A percentile compares a stretch with the other conserved stretches of the same genome.
These are phyloP conservation scores for Hygrophorus pudorinus DNA, from an alignment of 768 basidiomycete genomes.

Conservation along the genomic window DNA sequence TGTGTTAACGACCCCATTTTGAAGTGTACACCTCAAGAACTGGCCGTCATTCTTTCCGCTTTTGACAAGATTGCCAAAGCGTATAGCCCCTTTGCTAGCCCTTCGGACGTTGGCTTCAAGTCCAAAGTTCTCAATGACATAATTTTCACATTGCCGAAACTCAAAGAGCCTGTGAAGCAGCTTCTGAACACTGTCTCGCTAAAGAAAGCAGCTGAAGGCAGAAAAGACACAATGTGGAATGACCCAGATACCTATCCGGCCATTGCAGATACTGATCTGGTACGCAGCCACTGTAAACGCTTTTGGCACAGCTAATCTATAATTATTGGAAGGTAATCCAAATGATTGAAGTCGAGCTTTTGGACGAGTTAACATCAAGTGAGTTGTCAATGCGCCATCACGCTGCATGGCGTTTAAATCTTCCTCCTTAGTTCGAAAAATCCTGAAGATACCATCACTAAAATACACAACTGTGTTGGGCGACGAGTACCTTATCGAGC, in stretches of 20 bases:
- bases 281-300: conserved; percentile 22
- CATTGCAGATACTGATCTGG: conserved; percentile 51
- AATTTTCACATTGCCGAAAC: conserved; percentile 53
- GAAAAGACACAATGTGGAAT: conserved; percentile 64
- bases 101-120: conserved; percentile 43
- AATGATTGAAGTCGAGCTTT: conserved; percentile 59
- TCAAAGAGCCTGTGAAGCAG: conserved; percentile 42
- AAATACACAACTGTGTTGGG: conserved; percentile 56
- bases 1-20: conserved; percentile 1
- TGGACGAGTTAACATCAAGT: conserved; percentile 2
- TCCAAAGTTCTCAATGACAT: conserved; percentile 65
- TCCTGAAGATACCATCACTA: conserved; percentile 62
- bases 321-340: conserved; percentile 43
- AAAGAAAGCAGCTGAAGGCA: conserved; percentile 52
- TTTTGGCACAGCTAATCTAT: conserved; percentile 3
- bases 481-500: conserved; percentile 79
- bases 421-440: conserved; percentile 54
- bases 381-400: background rate
- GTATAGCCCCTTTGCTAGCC: conserved; percentile 40
- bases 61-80: conserved; percentile 61
- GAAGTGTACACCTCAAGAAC: conserved; percentile 78
- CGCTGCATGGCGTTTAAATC: too few relatives aligned
- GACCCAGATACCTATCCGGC: conserved; percentile 34
- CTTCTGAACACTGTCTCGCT: conserved; percentile 50
- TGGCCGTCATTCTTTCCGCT: conserved; percentile 63